A percentile compares a stretch with the other conserved stretches of the same genome.
These are phyloP conservation scores for Zygotorulaspora sp. DNA, from an alignment of 805 yeast genomes.

Conservation along the genomic window DNA sequence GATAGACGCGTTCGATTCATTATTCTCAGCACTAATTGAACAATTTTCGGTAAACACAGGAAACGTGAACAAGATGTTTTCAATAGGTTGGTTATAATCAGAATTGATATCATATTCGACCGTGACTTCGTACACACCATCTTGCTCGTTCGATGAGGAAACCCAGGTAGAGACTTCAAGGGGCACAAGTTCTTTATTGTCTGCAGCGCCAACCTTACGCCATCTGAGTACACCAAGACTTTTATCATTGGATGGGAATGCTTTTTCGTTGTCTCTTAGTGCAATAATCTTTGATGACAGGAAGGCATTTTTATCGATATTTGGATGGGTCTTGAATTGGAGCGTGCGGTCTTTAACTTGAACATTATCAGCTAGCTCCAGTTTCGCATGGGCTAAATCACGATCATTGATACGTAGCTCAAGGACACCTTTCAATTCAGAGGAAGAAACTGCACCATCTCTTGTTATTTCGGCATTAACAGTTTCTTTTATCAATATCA, in stretches of 20 bases:
- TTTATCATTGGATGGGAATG: constrained; percentile 90
- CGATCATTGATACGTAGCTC: constrained; percentile 81
- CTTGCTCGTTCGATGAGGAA: constrained; percentile 49
- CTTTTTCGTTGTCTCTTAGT: constrained; percentile 68
- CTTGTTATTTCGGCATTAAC: constrained; percentile 73
- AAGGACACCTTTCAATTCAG: constrained; percentile 86
- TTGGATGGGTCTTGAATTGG: constrained; percentile 92
- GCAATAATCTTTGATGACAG: constrained; percentile 54
- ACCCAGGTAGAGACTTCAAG: constrained; percentile 83
- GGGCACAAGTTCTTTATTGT: constrained; percentile 55
- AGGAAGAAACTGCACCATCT: constrained; percentile 67
- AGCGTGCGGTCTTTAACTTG: constrained; percentile 42
- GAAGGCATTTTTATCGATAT: constrained; percentile 78
- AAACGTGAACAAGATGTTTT: constrained; percentile 50
- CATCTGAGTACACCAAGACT: constrained; percentile 89
- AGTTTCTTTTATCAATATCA: constrained; percentile 72
- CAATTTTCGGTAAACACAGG: constrained; percentile 62
- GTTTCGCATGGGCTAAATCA: constrained; percentile 60
- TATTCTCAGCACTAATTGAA: constrained; percentile 44
- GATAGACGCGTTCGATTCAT: constrained; percentile 51
- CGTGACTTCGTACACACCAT: constrained; percentile 65
- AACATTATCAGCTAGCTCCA: constrained; percentile 51
- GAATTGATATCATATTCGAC: constrained; percentile 78
- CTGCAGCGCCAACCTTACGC: constrained; percentile 68
- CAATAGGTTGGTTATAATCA: constrained; percentile 41